Conservation (phyloP, 2,329 filamentous ascomycete species). For the Orbilia blumenaviensis region DNA sequence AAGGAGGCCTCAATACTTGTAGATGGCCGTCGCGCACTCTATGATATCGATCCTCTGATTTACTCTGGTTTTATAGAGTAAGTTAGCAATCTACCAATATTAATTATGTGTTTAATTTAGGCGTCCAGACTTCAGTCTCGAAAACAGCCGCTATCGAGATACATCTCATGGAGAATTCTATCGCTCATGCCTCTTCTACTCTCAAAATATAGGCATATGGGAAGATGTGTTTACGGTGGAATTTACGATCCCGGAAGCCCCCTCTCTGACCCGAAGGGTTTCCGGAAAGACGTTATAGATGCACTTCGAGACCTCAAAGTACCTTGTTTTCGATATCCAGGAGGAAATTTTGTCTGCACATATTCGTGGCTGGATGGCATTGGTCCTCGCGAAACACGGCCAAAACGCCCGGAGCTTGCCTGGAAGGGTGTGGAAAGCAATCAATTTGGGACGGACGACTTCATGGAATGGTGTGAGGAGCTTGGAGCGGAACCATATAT, state of each 20-base stretch:
- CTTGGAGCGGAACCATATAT: constrained; percentile 81
- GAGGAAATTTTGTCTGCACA: constrained; percentile 84
- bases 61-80: constrained; percentile 88
- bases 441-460: constrained; percentile 85
- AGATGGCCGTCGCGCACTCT: constrained; percentile 71
- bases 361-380: constrained; percentile 87
- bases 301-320: constrained; percentile 77
- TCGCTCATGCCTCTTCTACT: background rate
- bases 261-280: constrained; percentile 77
- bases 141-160: background rate
- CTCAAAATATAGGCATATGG: constrained; percentile 74
- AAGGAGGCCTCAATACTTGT: constrained; percentile 35
- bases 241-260: constrained; percentile 80
- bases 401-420: constrained; percentile 75
- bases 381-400: constrained; percentile 75
- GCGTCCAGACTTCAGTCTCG: background rate
- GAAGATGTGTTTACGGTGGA: constrained; percentile 85
- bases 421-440: constrained; percentile 82
- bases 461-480: constrained; percentile 79
- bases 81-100: constrained; percentile 58
- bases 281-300: constrained; percentile 79
- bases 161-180: background rate
- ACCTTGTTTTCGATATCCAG: constrained; percentile 81
- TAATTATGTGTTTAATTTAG: no score
- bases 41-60: constrained; percentile 79